phyloP scores from a whole-genome alignment of 1,284 basidiomycete genomes.

The Malassezia nana region DNA sequence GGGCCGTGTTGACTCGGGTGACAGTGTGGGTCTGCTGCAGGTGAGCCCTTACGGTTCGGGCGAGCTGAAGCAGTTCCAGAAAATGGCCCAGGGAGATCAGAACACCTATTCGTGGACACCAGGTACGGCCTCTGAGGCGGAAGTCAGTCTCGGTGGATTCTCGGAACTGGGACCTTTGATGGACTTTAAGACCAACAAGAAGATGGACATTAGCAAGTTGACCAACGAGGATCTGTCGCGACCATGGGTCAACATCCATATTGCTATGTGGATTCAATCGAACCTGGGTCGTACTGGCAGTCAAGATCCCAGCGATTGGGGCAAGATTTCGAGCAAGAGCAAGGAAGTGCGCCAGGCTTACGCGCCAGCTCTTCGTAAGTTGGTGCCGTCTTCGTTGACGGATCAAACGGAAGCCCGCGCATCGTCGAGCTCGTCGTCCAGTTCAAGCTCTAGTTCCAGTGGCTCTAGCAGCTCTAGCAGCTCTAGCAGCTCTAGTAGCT shows the following conservation, averaged over 20 bases:
- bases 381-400: neutral
- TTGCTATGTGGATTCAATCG: constrained; percentile 42
- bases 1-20: constrained; percentile 35
- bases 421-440: neutral
- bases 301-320: constrained; percentile 38
- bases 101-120: constrained; percentile 31
- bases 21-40: constrained; percentile 38
- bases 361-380: constrained; percentile 3
- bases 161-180: constrained; percentile 24
- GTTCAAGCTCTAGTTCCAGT: neutral
- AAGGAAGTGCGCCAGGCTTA: constrained; percentile 16
- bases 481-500: neutral
- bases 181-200: constrained; percentile 32
- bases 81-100: constrained; percentile 19
- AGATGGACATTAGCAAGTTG: constrained; percentile 20
- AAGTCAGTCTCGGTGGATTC: constrained; percentile 14
- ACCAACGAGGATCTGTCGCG: constrained; percentile 29
- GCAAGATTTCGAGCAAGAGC: constrained; percentile 16
- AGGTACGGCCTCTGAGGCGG: constrained; percentile 7
- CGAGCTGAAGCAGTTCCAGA: constrained; percentile 31
- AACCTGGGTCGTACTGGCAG: constrained; percentile 34
- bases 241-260: constrained; percentile 45
- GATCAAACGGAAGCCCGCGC: neutral
- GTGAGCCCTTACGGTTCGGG: constrained; percentile 29
- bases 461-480: neutral